These are phyloP conservation scores for Coccomyxa sp. DNA, from an alignment of 139 green algal genomes.

Conservation along the genomic window DNA sequence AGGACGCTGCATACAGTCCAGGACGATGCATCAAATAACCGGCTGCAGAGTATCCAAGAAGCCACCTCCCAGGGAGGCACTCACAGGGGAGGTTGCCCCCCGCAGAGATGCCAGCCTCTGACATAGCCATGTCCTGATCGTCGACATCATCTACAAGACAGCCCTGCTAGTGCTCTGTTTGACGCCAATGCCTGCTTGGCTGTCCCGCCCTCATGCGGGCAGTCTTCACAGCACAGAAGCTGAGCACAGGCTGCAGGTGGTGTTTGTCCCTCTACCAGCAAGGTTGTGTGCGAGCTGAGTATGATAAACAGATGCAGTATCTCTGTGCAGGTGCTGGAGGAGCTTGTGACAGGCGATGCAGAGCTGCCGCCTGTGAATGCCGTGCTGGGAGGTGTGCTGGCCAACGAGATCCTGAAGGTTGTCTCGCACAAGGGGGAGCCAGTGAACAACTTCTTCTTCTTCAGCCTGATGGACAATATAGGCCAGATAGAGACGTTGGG, in stretches of 20 bases:
- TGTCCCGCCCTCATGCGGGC: neutral
- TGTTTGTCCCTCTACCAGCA: neutral
- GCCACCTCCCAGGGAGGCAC: too few relatives aligned
- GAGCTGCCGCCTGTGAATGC: constrained; percentile 42
- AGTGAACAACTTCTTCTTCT: constrained; percentile 87
- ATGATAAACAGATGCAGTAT: too few relatives aligned
- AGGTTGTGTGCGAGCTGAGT: too few relatives aligned
- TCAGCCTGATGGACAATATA: constrained; percentile 42
- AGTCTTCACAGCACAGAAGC: neutral
- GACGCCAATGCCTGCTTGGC: neutral
- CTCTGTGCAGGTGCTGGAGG: neutral
- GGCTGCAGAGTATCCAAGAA: too few relatives aligned
- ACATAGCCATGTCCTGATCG: too few relatives aligned
- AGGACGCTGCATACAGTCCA: too few relatives aligned
- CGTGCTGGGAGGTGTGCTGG: constrained; percentile 79
- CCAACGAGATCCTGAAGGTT: constrained; percentile 82
- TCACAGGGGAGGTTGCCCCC: too few relatives aligned
- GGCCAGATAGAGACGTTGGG: constrained; percentile 41
- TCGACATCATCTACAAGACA: too few relatives aligned
- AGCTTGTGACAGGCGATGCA: neutral
- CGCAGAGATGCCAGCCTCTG: too few relatives aligned
- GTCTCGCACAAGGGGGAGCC: constrained; percentile 67
- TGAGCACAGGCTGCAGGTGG: too few relatives aligned
- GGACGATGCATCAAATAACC: too few relatives aligned
- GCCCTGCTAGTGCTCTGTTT: neutral